These are phyloP conservation scores for Cyclotella distinguenda DNA, from an alignment of 108 stramenopile species.

Conservation along the genomic window DNA sequence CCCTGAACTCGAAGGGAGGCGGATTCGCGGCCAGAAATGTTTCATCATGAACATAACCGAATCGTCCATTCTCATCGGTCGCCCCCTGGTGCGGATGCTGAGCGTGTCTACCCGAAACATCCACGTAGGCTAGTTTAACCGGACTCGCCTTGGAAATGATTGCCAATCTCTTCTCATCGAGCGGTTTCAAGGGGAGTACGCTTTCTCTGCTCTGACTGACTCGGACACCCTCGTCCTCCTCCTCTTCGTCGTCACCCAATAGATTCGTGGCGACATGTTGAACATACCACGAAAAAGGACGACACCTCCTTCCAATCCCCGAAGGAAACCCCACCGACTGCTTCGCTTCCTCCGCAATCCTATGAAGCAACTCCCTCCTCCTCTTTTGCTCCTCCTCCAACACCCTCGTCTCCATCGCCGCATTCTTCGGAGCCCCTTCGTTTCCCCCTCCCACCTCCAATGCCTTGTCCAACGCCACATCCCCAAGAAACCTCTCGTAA, in stretches of 20 bases:
- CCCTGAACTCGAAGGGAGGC: constrained; percentile 54
- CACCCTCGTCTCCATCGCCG: constrained; percentile 15
- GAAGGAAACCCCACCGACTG: constrained; percentile 48
- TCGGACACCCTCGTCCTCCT: constrained; percentile 8
- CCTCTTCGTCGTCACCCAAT: constrained; percentile 34
- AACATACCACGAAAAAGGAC: constrained; percentile 76
- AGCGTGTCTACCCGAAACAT: constrained; percentile 58
- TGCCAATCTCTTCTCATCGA: constrained; percentile 52
- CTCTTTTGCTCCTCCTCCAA: constrained; percentile 25
- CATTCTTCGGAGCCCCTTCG: neutral
- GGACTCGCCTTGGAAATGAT: constrained; percentile 66
- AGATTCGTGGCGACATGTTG: constrained; percentile 51
- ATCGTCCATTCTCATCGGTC: constrained; percentile 67
- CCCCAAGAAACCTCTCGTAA: constrained; percentile 43
- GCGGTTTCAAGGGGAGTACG: constrained; percentile 63
- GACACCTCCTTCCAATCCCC: constrained; percentile 59
- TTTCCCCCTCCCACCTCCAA: neutral
- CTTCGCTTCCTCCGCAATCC: constrained; percentile 49
- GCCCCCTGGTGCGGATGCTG: constrained; percentile 84
- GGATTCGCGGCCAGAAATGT: constrained; percentile 68
- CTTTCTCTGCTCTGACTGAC: constrained; percentile 24
- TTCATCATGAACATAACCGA: constrained; percentile 85
- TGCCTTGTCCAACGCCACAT: constrained; percentile 36
- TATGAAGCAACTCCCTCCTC: constrained; percentile 28
- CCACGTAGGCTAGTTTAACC: constrained; percentile 64